A percentile compares a stretch with the other conserved stretches of the same genome.
These are phyloP conservation scores for Leccinum disarticulatum DNA, from an alignment of 768 basidiomycete genomes.

Conservation along the genomic window DNA sequence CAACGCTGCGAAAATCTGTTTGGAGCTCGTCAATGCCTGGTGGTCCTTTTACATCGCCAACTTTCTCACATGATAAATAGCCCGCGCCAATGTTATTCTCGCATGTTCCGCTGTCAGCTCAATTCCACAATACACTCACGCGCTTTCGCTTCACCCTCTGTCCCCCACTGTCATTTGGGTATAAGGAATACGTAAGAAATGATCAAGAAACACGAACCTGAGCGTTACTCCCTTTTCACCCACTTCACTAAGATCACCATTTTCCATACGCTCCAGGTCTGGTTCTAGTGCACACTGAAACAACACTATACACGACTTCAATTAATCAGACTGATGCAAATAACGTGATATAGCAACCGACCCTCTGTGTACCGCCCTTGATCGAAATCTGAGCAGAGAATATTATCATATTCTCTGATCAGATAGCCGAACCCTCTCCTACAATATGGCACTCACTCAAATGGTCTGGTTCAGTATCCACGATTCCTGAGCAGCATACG, in stretches of 20 bases:
- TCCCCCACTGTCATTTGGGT: slow-evolving; percentile 2
- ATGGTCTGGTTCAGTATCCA: slow-evolving; percentile 85
- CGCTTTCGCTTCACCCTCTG: slow-evolving; percentile 8
- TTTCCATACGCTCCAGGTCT: slow-evolving; percentile 47
- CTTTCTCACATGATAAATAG: slow-evolving; percentile 54
- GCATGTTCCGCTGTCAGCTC: slow-evolving; percentile 27
- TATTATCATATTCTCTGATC: slow-evolving; percentile 7
- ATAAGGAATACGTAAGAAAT: background rate
- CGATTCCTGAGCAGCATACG: slow-evolving; percentile 81
- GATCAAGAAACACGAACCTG: slow-evolving; percentile 25
- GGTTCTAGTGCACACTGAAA: slow-evolving; percentile 41
- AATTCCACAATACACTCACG: no score
- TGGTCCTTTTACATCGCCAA: background rate
- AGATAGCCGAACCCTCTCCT: background rate
- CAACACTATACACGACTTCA: slow-evolving; percentile 25
- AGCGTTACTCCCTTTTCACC: slow-evolving; percentile 68
- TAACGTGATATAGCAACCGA: background rate
- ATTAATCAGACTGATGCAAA: background rate
- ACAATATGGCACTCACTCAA: slow-evolving; percentile 33
- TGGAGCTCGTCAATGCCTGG: background rate
- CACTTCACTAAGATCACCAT: slow-evolving; percentile 67
- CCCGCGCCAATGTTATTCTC: slow-evolving; percentile 55
- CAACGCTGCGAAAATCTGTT: slow-evolving; percentile 49
- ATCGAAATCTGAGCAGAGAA: slow-evolving; percentile 8
- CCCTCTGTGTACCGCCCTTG: slow-evolving; percentile 7